These are phyloP conservation scores for Pseudopyricularia javanii DNA, from an alignment of 2,329 filamentous ascomycete species.

Conservation along the genomic window DNA sequence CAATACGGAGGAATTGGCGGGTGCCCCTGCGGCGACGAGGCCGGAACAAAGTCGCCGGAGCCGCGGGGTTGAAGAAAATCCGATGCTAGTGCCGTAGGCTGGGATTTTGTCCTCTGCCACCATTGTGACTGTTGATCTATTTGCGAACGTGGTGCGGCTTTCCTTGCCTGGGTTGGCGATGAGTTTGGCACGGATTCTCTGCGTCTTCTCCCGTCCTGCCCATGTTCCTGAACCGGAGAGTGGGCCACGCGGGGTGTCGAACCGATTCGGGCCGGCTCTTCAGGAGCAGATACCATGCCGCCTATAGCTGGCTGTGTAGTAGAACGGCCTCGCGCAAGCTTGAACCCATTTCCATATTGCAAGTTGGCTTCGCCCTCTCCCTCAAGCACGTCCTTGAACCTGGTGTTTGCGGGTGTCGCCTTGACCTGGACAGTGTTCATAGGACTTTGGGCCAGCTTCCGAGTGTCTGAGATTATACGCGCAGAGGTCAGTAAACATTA, in stretches of 20 bases:
- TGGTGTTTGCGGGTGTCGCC: conserved; percentile 42
- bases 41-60: conserved; percentile 5
- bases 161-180: conserved; percentile 8
- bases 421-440: conserved; percentile 35
- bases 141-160: conserved; percentile 1
- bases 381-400: conserved; percentile 38
- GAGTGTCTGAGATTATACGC: conserved; percentile 16
- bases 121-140: background rate
- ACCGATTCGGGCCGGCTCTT: background rate
- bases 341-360: conserved; percentile 2
- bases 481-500: background rate
- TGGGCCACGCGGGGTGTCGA: conserved; percentile 7
- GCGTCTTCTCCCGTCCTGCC: conserved; percentile 7
- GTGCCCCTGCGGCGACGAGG: conserved; percentile 8
- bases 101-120: background rate
- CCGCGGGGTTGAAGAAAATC: background rate
- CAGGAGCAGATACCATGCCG: background rate
- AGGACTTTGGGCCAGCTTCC: conserved; percentile 32
- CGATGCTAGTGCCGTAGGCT: background rate
- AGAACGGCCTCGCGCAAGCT: background rate
- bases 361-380: conserved; percentile 8
- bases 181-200: conserved; percentile 5
- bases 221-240: conserved; percentile 8
- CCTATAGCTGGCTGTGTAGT: background rate
- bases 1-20: background rate